Conservation (phyloP, 805 yeast species). For the Teunomyces cretensis region DNA sequence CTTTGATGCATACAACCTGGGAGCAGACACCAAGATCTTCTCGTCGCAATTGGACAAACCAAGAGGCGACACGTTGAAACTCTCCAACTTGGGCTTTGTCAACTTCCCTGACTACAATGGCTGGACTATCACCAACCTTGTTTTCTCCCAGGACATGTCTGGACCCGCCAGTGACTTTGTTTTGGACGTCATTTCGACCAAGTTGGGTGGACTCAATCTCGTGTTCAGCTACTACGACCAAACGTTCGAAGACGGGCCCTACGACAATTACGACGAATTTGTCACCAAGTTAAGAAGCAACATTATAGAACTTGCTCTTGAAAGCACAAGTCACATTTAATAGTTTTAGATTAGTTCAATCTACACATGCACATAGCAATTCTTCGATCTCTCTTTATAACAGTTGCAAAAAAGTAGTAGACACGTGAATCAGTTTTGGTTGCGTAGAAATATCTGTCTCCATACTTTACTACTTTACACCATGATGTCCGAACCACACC, state of each 20-base stretch:
- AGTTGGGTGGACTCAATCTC: slow-evolving; percentile 33
- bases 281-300: slow-evolving; percentile 18
- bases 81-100: slow-evolving; percentile 37
- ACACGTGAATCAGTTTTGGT: background rate
- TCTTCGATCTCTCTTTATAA: no score
- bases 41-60: slow-evolving; percentile 19
- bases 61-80: slow-evolving; percentile 31
- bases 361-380: no score
- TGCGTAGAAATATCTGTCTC: background rate
- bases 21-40: slow-evolving; percentile 20
- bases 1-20: slow-evolving; percentile 14
- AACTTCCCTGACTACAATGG: slow-evolving; percentile 16
- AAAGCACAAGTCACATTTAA: background rate
- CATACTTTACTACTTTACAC: background rate
- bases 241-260: slow-evolving; percentile 22
- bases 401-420: background rate
- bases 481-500: background rate
- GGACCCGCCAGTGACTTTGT: slow-evolving; percentile 36
- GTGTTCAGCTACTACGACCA: slow-evolving; percentile 32
- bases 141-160: slow-evolving; percentile 38
- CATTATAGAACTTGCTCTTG: slow-evolving; percentile 13
- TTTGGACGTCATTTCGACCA: slow-evolving; percentile 29
- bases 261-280: slow-evolving; percentile 23
- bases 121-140: slow-evolving; percentile 30
- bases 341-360: background rate